Evolutionary conservation across 1,284 basidiomycete genomes (phyloP).

Genomic region (Gymnopus androsaceus): DNA sequence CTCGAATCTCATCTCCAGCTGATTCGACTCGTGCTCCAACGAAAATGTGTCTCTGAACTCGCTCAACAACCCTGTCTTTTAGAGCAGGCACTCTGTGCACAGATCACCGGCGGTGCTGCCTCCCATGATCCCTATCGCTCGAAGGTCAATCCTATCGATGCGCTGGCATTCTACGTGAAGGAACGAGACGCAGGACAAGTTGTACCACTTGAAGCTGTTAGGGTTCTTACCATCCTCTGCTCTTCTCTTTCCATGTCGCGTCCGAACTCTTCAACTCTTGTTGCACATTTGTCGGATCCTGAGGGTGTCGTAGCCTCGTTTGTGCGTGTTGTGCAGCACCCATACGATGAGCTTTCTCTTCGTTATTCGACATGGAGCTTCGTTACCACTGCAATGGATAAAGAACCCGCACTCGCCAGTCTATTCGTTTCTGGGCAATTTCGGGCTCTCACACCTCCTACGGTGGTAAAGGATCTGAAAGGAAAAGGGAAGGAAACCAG

Average conservation of each 20-base stretch:
- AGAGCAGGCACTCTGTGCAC: constrained; percentile 73
- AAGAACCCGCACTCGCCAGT: constrained; percentile 85
- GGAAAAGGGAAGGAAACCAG: constrained; percentile 38
- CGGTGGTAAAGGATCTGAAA: constrained; percentile 40
- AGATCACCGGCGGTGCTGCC: constrained; percentile 50
- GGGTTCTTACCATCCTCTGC: constrained; percentile 68
- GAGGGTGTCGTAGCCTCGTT: constrained; percentile 64
- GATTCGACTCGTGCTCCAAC: constrained; percentile 59
- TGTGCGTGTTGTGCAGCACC: constrained; percentile 67
- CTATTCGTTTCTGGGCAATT: constrained; percentile 79
- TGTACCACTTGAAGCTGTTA: constrained; percentile 65
- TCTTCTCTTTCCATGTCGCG: constrained; percentile 61
- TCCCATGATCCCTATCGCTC: constrained; percentile 48
- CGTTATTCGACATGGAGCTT: constrained; percentile 83
- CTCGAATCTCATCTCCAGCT: constrained; percentile 69
- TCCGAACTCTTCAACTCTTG: constrained; percentile 65
- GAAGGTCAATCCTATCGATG: constrained; percentile 70
- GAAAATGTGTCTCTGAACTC: constrained; percentile 52
- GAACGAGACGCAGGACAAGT: constrained; percentile 57
- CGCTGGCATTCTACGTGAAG: constrained; percentile 65
- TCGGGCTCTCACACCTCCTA: constrained; percentile 41
- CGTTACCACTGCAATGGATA: constrained; percentile 79
- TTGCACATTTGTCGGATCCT: constrained; percentile 72
- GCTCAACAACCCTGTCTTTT: constrained; percentile 60
- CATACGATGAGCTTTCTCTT: constrained; percentile 68